Percentiles rank a stretch among this genome's conserved stretches.
These are phyloP conservation scores for Leonotis leonurus DNA, from an alignment of 257 asterid species.

Conservation along the genomic window DNA sequence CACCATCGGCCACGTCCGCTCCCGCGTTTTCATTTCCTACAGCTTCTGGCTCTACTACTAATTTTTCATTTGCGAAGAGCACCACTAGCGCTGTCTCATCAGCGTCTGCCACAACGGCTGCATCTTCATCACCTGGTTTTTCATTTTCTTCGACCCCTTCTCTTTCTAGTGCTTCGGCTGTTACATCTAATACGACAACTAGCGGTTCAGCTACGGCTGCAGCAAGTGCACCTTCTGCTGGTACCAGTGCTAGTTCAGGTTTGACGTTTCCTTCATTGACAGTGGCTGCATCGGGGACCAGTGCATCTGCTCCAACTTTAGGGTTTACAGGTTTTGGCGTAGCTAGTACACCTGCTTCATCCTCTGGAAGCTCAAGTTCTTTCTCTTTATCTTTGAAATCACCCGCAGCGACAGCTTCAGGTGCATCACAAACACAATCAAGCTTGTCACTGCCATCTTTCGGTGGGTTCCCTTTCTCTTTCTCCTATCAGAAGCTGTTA, in stretches of 20 bases:
- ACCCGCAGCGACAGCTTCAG: conserved; percentile 28
- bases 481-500: neutral
- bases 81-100: conserved; percentile 29
- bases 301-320: conserved; percentile 37
- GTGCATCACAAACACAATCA: conserved; percentile 45
- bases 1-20: conserved; percentile 25
- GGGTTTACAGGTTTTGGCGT: conserved; percentile 40
- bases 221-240: conserved; percentile 25
- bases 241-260: conserved; percentile 25
- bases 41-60: conserved; percentile 30
- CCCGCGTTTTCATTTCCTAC: conserved; percentile 30
- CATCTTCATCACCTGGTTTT: conserved; percentile 39
- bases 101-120: conserved; percentile 28
- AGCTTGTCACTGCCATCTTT: conserved; percentile 36
- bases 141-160: conserved; percentile 37
- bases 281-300: conserved; percentile 21
- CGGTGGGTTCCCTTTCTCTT: conserved; percentile 33
- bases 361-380: conserved; percentile 32
- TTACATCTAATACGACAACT: conserved; percentile 41
- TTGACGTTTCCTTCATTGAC: conserved; percentile 33
- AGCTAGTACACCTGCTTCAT: conserved; percentile 24
- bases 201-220: conserved; percentile 30
- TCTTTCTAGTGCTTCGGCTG: conserved; percentile 32
- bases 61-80: conserved; percentile 35
- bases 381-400: conserved; percentile 42